Evolutionary conservation across 2,329 filamentous ascomycete genomes (phyloP).

Genomic region (Botrytis cinerea): DNA sequence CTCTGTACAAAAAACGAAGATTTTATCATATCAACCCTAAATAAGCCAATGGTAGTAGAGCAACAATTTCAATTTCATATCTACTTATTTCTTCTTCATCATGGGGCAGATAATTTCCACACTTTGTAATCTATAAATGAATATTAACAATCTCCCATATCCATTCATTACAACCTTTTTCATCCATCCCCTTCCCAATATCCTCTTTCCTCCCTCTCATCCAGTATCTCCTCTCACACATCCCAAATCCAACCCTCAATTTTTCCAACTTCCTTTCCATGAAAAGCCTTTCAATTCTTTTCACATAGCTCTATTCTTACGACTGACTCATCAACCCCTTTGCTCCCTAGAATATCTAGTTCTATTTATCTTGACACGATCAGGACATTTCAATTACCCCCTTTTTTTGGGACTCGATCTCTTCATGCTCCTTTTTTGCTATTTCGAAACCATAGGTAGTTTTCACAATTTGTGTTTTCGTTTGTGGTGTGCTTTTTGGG

Average conservation of each 20-base stretch:
- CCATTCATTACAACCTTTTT: not conserved
- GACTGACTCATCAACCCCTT: not conserved
- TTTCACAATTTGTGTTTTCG: not conserved
- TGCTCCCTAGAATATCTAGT: not conserved
- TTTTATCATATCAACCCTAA: not conserved
- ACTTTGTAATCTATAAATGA: not conserved
- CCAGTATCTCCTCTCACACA: not conserved
- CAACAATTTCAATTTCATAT: not conserved
- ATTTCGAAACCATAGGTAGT: not conserved
- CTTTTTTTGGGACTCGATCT: accelerated
- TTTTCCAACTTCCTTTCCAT: not conserved
- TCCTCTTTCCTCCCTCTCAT: not conserved
- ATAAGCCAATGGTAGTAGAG: not conserved
- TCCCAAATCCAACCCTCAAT: not conserved
- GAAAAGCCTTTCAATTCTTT: not conserved
- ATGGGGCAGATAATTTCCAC: not conserved
- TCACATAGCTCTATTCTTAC: not conserved
- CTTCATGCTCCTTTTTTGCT: not conserved
- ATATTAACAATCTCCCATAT: accelerated
- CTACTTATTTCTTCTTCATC: not conserved
- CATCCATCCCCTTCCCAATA: not conserved
- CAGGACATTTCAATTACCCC: not conserved
- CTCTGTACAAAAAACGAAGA: not conserved
- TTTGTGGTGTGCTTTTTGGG: not conserved
- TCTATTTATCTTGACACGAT: too few relatives aligned